Evolutionary conservation across 108 stramenopile genomes (phyloP), one percentile per base, ranked within the genome.

Genomic region (Pseudonitzschia multistriata): DNA sequence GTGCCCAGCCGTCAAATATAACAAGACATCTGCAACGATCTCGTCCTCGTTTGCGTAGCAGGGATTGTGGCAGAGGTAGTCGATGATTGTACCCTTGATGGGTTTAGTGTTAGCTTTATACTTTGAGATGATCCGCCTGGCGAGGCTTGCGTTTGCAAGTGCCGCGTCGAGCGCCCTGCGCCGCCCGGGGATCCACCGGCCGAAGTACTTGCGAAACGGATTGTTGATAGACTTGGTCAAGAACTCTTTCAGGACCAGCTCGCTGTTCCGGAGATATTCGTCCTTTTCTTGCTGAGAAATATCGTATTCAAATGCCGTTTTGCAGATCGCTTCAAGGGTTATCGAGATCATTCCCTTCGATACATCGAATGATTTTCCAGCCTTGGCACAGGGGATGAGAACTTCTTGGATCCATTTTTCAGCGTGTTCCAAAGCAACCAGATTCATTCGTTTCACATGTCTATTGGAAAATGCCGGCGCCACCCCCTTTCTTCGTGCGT

Each of bases 291-390:
- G 52, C 3, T 71, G 49, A 0, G 73, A 48, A 6, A 74, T 42
- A 24, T 74, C 50, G 54, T 78, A 78, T 50, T 77, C 65, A 45
- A 81, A 81, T 3, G 77, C 81, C 8, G 77, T 67, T 49, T 81
- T 77, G 49, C 77, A 81, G 7, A 81, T 66, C 13, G 77, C 66
- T 8, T 48, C 63, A 24, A 81, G 74, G 11, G 76, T 74, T 8
- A 80, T 66, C 1, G 35, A 33, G 14, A 64, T 29, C 59, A 83
- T 64, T 70, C 80, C 79, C 27, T 76, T 35, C 19, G 53, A 67
- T 4, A 70, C 54, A 62, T 83, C 82, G 68, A 83, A 83, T 5
- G 76, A n/a, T 61, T 66, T 36, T 7, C 25, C 39, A 25, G 31
- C 11, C 25, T 77, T 50, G 5, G 56, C 40, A 27, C 64, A 25